Conservation (phyloP, 1,284 basidiomycete species). For the Phellopilus nigrolimitatus region DNA sequence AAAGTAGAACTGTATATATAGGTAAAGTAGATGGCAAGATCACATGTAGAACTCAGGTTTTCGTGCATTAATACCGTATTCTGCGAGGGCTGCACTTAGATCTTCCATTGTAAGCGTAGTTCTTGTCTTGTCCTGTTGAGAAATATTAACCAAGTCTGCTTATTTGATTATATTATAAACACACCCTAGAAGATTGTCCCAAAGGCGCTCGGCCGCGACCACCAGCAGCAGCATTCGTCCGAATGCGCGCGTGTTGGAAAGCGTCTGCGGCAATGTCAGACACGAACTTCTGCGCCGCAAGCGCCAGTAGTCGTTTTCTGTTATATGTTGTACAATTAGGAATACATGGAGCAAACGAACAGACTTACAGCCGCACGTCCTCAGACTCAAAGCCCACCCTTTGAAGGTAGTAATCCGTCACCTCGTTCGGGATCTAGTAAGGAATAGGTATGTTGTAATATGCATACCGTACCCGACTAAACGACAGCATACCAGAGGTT, state of each 20-base stretch:
- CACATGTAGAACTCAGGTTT: constrained; percentile 88
- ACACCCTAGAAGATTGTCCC: constrained; percentile 60
- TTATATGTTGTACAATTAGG: constrained; percentile 11
- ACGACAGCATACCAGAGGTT: constrained; percentile 71
- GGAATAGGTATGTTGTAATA: neutral
- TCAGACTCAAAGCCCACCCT: constrained; percentile 95
- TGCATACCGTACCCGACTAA: neutral
- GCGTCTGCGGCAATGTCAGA: constrained; percentile 97
- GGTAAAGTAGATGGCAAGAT: constrained; percentile 15
- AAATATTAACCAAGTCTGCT: constrained; percentile 1
- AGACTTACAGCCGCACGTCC: constrained; percentile 80
- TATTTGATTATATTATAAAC: constrained; percentile 18
- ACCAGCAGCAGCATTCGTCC: constrained; percentile 67
- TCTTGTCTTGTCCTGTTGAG: constrained; percentile 76
- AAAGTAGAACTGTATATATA: neutral
- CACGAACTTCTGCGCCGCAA: constrained; percentile 98
- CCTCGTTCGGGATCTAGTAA: constrained; percentile 90
- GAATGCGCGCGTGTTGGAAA: constrained; percentile 95
- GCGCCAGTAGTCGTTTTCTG: constrained; percentile 89
- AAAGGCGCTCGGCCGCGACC: constrained; percentile 57
- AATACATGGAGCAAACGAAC: constrained; percentile 12
- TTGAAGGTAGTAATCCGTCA: constrained; percentile 97
- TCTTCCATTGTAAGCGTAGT: constrained; percentile 99
- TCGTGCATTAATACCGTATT: constrained; percentile 94
- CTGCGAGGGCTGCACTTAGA: constrained; percentile 83